Evolutionary conservation across 179 eudicot species (phyloP).

Genomic region (Drosera spatulata): DNA sequence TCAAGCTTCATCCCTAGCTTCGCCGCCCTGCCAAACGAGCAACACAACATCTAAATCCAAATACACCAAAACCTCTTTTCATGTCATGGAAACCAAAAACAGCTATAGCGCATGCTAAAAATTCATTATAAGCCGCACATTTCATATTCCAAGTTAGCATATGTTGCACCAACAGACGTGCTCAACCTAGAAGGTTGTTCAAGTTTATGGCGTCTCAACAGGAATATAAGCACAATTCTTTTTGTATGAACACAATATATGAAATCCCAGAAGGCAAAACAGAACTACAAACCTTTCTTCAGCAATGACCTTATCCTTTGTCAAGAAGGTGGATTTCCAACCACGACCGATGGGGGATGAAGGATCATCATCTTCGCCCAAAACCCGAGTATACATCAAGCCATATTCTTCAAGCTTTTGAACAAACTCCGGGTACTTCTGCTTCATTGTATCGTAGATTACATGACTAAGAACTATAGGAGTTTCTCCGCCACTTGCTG

Average conservation of each 20-base stretch:
- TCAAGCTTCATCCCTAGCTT: slow-evolving; percentile 72
- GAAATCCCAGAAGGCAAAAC: too few relatives aligned
- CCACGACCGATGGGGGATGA: slow-evolving; percentile 81
- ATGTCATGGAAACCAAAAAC: too few relatives aligned
- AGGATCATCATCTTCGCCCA: slow-evolving; percentile 83
- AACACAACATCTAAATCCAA: not conserved
- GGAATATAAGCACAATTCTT: too few relatives aligned
- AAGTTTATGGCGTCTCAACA: too few relatives aligned
- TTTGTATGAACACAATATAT: too few relatives aligned
- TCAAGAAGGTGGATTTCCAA: slow-evolving; percentile 81
- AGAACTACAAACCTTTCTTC: slow-evolving; percentile 41
- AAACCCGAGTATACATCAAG: slow-evolving; percentile 55
- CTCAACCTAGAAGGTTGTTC: too few relatives aligned
- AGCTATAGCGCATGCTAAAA: too few relatives aligned
- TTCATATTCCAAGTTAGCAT: too few relatives aligned
- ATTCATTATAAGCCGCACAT: too few relatives aligned
- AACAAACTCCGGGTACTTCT: slow-evolving; percentile 64
- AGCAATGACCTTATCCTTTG: slow-evolving; percentile 56
- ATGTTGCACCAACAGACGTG: too few relatives aligned
- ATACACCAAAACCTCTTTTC: not conserved
- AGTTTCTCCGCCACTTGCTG: slow-evolving; percentile 80
- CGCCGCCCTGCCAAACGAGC: slow-evolving; percentile 41
- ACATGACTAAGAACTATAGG: slow-evolving; percentile 87
- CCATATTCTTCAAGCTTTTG: slow-evolving; percentile 62
- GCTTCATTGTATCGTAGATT: slow-evolving; percentile 71